These are phyloP conservation scores for Candida pseudoviswanathii DNA, from an alignment of 1,139 yeast species.

Conservation along the genomic window DNA sequence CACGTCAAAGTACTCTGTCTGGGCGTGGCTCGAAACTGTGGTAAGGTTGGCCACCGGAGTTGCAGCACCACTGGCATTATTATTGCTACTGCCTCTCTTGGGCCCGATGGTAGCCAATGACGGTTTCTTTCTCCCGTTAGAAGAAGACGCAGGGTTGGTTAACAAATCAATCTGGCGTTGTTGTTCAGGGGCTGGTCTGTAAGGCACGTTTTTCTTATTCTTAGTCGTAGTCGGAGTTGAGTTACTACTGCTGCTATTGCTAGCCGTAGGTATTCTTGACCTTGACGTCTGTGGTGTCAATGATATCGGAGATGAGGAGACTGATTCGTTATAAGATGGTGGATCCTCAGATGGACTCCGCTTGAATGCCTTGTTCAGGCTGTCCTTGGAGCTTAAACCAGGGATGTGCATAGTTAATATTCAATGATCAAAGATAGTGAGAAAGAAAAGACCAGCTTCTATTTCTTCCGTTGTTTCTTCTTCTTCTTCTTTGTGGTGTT, in stretches of 20 bases:
- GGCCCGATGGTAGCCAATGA: not conserved
- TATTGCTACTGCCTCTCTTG: not conserved
- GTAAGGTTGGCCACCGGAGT: constrained; percentile 24
- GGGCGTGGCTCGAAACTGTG: constrained; percentile 31
- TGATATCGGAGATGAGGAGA: constrained; percentile 2
- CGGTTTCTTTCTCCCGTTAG: not conserved
- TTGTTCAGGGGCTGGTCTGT: constrained; percentile 37
- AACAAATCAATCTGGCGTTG: constrained; percentile 37
- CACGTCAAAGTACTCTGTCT: constrained; percentile 53
- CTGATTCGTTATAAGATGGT: constrained; percentile 5
- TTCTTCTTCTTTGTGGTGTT: not conserved
- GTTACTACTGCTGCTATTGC: not conserved
- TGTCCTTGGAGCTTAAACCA: not conserved
- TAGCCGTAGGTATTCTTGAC: not conserved
- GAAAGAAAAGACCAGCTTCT: not conserved
- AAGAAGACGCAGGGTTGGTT: constrained; percentile 10
- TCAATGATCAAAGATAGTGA: not conserved
- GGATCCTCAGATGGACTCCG: constrained; percentile 1
- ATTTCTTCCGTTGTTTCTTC: no score
- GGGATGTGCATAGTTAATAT: not conserved
- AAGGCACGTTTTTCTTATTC: constrained; percentile 28
- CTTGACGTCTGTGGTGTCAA: constrained; percentile 4
- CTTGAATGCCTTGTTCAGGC: not conserved
- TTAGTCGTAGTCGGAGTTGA: not conserved
- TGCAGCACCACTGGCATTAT: constrained; percentile 1